A percentile compares a stretch with the other conserved stretches of the same genome.
Conservation (phyloP, 2,329 filamentous ascomycete species). For the Ustulina deusta region DNA sequence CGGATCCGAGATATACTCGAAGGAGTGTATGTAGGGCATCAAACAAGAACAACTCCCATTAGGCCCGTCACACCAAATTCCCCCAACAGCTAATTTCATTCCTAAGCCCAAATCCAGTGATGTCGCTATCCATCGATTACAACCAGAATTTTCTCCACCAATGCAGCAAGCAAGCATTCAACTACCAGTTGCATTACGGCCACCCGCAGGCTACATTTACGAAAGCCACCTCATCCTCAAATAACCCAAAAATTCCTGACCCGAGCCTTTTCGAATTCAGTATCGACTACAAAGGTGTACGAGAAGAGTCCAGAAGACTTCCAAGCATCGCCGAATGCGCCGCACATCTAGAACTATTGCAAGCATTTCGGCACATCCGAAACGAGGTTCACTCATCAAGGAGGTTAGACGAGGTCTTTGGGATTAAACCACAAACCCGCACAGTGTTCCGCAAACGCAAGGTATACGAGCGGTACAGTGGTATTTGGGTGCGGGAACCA, state of each 20-base stretch:
- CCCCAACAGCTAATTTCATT: background rate
- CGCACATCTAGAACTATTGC: slow-evolving; percentile 18
- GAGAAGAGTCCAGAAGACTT: slow-evolving; percentile 2
- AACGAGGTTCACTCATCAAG: slow-evolving; percentile 5
- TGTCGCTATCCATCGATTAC: slow-evolving; percentile 11
- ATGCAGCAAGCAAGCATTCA: slow-evolving; percentile 17
- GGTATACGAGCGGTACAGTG: background rate
- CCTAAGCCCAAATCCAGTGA: background rate
- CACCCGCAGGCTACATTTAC: background rate
- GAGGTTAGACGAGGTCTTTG: slow-evolving; percentile 11
- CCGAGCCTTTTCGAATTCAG: slow-evolving; percentile 22
- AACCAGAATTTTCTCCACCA: slow-evolving; percentile 12
- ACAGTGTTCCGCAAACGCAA: slow-evolving; percentile 14
- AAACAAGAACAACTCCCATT: background rate
- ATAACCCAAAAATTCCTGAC: slow-evolving; percentile 19
- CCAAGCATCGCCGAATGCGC: slow-evolving; percentile 23
- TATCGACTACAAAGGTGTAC: background rate
- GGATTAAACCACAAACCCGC: slow-evolving; percentile 8
- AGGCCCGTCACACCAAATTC: too few species aligned
- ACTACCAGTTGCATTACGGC: background rate
- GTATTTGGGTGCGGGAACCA: slow-evolving; percentile 9
- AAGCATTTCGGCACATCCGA: slow-evolving; percentile 21
- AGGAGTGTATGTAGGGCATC: background rate
- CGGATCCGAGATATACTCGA: background rate
- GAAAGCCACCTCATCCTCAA: slow-evolving; percentile 4